Base-by-base conservation (phyloP, 768 basidiomycete species). In the Lactarius psammicola region DNA sequence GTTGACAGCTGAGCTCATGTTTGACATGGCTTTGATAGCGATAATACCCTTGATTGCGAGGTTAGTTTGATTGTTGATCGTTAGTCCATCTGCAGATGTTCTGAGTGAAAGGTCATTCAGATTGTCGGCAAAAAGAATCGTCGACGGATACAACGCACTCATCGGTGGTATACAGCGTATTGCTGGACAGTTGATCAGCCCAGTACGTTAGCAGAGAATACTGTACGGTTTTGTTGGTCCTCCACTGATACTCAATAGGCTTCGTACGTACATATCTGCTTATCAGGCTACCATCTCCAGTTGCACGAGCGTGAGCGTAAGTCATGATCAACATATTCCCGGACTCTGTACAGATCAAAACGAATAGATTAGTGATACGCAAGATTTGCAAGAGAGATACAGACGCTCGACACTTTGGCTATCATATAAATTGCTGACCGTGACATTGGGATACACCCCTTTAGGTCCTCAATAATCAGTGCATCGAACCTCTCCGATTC, bases 31-130 rank as follows among this genome's bases (percentile, higher is more conserved):
- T 67, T 81, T 76, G 71, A 89, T 86, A 6, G 86, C 87, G 56
- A 87, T 75, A 64, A 88, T 86, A 40, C 87, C 88, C 71, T 89
- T 90, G 74, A 88, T 84, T 5, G 87, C 87, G 26, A 88, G 78
- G 71, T 88, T 88, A 11, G 87, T 88, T 70, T 87, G 85, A 69
- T 89, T 88, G 10, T 79, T 79, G 20, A 23, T 60, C 13, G 58
- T 20, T 15, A 51, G 23, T 3, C n/a, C 11, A 58, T 73, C 68
- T 3, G 65, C 64, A 9, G 63, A 58, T 3, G 30, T n/a, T 34
- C 72, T 70, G 53, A 61, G 42, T 18, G 13, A 40, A 49, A 11
- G 44, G 11, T 38, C 51, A 13, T 53, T 55, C 62, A 60, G 46
- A 26, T 64, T 36, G 20, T 66, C 56, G 54, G 56, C 11, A n/a